Evolutionary conservation across 2,329 filamentous ascomycete species (phyloP), one percentile per base, ranked within the genome.

Genomic region (Colletotrichum gigasporum): DNA sequence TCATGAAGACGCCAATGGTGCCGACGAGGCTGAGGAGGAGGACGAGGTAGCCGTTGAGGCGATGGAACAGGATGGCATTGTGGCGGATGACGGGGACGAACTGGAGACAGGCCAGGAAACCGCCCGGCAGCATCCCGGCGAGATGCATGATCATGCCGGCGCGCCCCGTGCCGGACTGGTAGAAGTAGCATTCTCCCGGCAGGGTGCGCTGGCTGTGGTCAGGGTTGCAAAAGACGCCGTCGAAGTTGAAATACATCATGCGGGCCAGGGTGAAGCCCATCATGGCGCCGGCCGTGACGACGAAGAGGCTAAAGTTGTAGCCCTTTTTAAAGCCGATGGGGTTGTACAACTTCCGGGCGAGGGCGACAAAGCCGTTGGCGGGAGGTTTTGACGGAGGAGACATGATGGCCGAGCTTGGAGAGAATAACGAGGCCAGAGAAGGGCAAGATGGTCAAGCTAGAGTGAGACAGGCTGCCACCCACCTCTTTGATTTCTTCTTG

Each of bases 31-130:
- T 76, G 0, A 90, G 75, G 0, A 85, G 57, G 0, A 86, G 62
- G 54, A 87, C 72, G 4, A 84, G 34, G 65, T 90, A 90, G 2
- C 89, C 89, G 54, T 83, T 87, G 58, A 90, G 79, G 1, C 88
- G 83, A 70, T 91, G 89, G 20, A 90, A 71, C 2, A 85, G 63
- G 2, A 87, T 74, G 53, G 75, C 69, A 67, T 79, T 83, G 67
- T 85, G 79, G 1, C 82, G 76, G 28, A 84, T 73, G 4, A 71
- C 67, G 0, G 84, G 84, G 2, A 84, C 70, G 67, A 86, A 86
- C 72, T 86, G 84, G 20, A 83, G 72, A 52, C 78, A 74, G 5
- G 75, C 78, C 4, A 86, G 75, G 2, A 85, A 65, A 6, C 73
- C 73, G 2, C 77, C 82, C 0, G 83, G 83, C 3, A 86, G 70